Evolutionary conservation across 1,139 yeast species (phyloP), one percentile per base, ranked within the genome.

Genomic region (Candida sanyaensis): DNA sequence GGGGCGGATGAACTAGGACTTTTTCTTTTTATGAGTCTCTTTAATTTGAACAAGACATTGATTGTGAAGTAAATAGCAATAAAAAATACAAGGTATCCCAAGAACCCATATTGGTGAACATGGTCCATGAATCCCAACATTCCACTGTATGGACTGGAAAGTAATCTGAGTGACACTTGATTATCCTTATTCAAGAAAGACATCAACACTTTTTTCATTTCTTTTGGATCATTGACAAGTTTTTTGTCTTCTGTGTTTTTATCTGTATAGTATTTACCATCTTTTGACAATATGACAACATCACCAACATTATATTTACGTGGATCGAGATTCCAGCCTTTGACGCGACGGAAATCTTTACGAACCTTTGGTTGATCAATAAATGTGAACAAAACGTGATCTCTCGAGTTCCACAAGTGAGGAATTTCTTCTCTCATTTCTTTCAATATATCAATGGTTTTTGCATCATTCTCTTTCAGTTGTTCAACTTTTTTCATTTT

Each of bases 341-440:
- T 52, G 2, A 62, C 55, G 2, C 60, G 50, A 9, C 80, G 61
- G 8, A 74, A 55, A 1, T 63, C 55, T 1, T 65, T 57, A 11
- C 12, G 13, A 37, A 71, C 58, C 28, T 69, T 66, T 1, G 73
- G 61, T n/a, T 81, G 50, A 59, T 86, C 89, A 12, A 84, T 54
- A 54, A 73, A 84, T 1, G 83, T 78, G 45, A 80, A 70, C 12
- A 77, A 61, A 1, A 80, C 72, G 28, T 75, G 75, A 51, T 78
- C 71, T 34, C 71, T 68, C 7, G 31, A 27, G 55, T 62, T 67
- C 50, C 70, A 75, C 39, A 69, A 60, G 60, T 79, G 79, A 5
- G 77, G 71, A 31, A 86, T 70, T 54, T 75, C 78, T 43, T 68
- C 59, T 44, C 82, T 71, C 77, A 84, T 66, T 28, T 73, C 82